A percentile compares a stretch with the other conserved stretches of the same genome.
phyloP scores from a whole-genome alignment of 2,329 filamentous ascomycete species.

The Verticillium nubilum region DNA sequence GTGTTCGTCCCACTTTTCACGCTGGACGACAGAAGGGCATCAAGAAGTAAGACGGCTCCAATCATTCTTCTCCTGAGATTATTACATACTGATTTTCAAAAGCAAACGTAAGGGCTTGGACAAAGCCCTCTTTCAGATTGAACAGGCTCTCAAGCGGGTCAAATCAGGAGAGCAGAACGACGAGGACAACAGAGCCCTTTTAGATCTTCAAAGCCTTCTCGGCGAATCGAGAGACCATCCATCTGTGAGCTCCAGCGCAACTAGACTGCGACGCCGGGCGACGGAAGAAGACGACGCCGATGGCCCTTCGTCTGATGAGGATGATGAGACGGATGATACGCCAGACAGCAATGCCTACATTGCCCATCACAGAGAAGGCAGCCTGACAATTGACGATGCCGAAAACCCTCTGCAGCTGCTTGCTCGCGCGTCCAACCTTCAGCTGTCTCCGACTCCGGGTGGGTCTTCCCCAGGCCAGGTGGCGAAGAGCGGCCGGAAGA shows the following conservation, averaged over 20 bases:
- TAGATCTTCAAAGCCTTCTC: constrained; percentile 35
- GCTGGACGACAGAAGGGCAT: constrained; percentile 70
- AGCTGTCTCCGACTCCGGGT: constrained; percentile 38
- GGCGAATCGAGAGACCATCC: constrained; percentile 16
- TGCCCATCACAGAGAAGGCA: constrained; percentile 34
- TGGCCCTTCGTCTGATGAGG: constrained; percentile 24
- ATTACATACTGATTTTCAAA: constrained; percentile 3
- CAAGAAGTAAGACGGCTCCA: constrained; percentile 54
- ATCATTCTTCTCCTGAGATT: neutral
- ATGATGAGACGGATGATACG: constrained; percentile 23
- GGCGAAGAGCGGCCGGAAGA: constrained; percentile 7
- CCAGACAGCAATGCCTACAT: constrained; percentile 15
- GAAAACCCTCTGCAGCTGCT: constrained; percentile 71
- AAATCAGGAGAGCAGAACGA: constrained; percentile 36
- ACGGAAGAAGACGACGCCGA: constrained; percentile 22
- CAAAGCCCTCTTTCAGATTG: constrained; percentile 69
- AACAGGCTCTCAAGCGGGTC: constrained; percentile 59
- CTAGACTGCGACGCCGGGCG: constrained; percentile 8
- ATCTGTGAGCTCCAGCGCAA: constrained; percentile 8
- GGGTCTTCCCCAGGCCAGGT: constrained; percentile 12
- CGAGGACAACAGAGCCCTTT: constrained; percentile 40
- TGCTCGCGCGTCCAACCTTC: constrained; percentile 65
- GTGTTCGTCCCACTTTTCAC: constrained; percentile 67
- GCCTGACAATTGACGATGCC: constrained; percentile 62
- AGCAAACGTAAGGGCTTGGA: constrained; percentile 71